Evolutionary conservation across 805 yeast genomes (phyloP).

Genomic region (Debaryomyces hansenii): DNA sequence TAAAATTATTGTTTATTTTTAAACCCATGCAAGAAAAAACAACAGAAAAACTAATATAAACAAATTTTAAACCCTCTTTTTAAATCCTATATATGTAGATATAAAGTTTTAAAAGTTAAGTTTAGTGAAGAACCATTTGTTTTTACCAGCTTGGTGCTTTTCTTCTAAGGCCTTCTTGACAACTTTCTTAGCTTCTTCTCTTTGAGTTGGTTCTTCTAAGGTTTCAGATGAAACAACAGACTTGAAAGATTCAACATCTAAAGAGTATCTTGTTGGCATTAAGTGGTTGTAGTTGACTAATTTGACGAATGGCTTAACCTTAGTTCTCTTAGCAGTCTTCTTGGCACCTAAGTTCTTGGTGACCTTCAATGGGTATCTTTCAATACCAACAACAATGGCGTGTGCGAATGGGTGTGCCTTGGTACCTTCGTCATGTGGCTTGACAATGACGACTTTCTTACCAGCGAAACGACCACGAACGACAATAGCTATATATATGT

Average conservation of each 20-base stretch:
- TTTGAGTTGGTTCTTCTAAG: conserved; percentile 95
- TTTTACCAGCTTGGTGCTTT: conserved; percentile 99
- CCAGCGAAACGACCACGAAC: conserved; percentile 99
- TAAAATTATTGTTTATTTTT: conserved; percentile 25
- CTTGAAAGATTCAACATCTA: conserved; percentile 96
- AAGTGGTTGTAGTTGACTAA: conserved; percentile 99
- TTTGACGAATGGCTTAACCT: conserved; percentile 98
- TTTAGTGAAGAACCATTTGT: conserved; percentile 99
- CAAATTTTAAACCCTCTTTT: conserved; percentile 17
- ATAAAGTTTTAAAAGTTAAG: conserved; percentile 68
- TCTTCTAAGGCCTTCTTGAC: conserved; percentile 99
- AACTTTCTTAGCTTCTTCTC: conserved; percentile 98
- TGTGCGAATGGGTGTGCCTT: conserved; percentile 99
- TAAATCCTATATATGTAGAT: conserved; percentile 10
- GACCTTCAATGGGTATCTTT: conserved; percentile 96
- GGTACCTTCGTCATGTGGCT: conserved; percentile 98
- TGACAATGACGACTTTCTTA: conserved; percentile 98
- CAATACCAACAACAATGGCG: conserved; percentile 99
- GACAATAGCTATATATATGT: conserved; percentile 74
- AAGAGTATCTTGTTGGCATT: conserved; percentile 99
- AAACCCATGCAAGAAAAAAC: conserved; percentile 26
- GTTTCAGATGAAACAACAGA: conserved; percentile 88
- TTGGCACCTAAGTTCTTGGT: conserved; percentile 93
- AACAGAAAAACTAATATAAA: conserved; percentile 19
- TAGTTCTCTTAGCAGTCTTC: conserved; percentile 96